Percentiles rank a stretch among this genome's conserved stretches.
Evolutionary conservation across 768 basidiomycete species (phyloP).

Genomic region (Lanmaoa pseudosensibilis): DNA sequence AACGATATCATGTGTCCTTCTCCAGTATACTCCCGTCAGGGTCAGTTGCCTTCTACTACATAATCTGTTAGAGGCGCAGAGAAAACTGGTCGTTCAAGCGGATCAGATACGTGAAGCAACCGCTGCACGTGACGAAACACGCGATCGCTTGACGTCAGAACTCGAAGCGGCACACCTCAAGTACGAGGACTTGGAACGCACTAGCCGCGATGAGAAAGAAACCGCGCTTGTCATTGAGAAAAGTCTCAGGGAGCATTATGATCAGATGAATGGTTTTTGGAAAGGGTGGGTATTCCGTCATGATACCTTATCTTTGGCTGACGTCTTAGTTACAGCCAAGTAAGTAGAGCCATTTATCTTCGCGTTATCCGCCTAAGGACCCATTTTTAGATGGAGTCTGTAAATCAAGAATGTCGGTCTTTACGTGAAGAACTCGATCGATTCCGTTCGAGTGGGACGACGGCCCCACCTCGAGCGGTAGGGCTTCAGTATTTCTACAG

Average conservation of each 20-base stretch:
- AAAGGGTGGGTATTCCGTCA: conserved; percentile 32
- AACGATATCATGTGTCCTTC: conserved; percentile 6
- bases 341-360: conserved; percentile 24
- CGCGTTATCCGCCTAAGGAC: conserved; percentile 6
- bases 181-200: conserved; percentile 41
- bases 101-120: conserved; percentile 34
- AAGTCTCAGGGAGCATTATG: conserved; percentile 53
- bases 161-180: conserved; percentile 40
- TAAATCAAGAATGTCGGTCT: conserved; percentile 25
- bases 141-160: conserved; percentile 31
- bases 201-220: conserved; percentile 50
- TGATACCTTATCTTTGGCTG: conserved; percentile 14
- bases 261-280: conserved; percentile 44
- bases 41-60: conserved; percentile 49
- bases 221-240: conserved; percentile 51
- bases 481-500: conserved; percentile 27
- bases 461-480: conserved; percentile 13
- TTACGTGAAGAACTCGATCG: conserved; percentile 32
- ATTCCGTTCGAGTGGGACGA: conserved; percentile 15
- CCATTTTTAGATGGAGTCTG: conserved; percentile 23
- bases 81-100: conserved; percentile 38
- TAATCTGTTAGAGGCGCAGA: conserved; percentile 51
- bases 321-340: conserved; percentile 34
- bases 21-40: conserved; percentile 52
- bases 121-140: conserved; percentile 33